phyloP scores from a whole-genome alignment of 257 asterid species.

The Cruciata laevipes region DNA sequence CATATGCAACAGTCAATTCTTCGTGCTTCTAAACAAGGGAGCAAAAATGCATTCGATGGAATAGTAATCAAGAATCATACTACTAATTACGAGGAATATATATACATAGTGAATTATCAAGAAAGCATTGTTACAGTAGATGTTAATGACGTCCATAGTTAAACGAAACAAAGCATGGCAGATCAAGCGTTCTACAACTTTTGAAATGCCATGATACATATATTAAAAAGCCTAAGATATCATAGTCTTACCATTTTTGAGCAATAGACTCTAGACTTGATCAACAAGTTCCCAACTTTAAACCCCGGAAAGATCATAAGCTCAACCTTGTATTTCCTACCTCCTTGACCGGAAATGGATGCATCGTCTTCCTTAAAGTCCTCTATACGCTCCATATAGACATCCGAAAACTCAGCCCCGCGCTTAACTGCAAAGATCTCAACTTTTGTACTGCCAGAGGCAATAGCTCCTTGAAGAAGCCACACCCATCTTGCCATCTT shows the following conservation, averaged over 20 bases:
- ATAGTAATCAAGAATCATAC: background rate
- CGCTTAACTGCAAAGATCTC: conserved; percentile 48
- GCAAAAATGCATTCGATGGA: background rate
- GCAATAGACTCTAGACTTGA: conserved; percentile 64
- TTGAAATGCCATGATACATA: background rate
- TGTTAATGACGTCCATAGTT: background rate
- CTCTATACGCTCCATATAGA: conserved; percentile 53
- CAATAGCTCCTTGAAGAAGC: conserved; percentile 51
- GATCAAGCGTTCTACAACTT: conserved; percentile 1
- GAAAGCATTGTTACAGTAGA: conserved; percentile 1
- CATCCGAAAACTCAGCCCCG: conserved; percentile 53
- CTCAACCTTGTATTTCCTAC: conserved; percentile 52
- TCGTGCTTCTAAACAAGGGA: background rate
- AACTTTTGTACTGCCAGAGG: conserved; percentile 38
- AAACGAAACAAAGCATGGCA: conserved; percentile 5
- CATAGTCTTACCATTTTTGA: conserved; percentile 26
- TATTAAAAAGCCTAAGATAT: background rate
- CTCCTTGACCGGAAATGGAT: conserved; percentile 19
- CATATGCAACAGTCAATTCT: background rate
- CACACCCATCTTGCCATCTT: conserved; percentile 81
- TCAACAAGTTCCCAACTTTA: conserved; percentile 39
- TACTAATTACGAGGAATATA: background rate
- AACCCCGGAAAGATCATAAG: conserved; percentile 83
- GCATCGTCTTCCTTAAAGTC: conserved; percentile 47
- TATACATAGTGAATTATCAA: conserved; percentile 4